Percentiles rank a stretch among this genome's conserved stretches.
Evolutionary conservation across 1,284 basidiomycete species (phyloP).

Genomic region (Wallemia mellicola): DNA sequence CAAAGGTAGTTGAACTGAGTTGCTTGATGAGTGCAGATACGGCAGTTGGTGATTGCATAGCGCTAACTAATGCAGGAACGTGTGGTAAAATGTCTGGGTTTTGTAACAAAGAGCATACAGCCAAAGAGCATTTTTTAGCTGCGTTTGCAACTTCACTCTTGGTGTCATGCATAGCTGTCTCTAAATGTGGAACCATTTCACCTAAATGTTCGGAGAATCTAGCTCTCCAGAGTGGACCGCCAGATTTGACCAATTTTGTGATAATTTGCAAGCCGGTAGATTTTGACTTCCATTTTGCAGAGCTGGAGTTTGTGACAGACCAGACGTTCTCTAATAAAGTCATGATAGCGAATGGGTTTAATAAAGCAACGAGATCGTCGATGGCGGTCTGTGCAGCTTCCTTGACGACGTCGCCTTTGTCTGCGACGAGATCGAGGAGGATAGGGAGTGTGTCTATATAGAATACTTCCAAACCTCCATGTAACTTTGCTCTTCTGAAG

Average conservation of each 20-base stretch:
- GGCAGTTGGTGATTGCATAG: constrained; percentile 59
- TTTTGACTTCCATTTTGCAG: constrained; percentile 85
- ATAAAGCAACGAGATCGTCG: constrained; percentile 53
- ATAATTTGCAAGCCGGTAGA: constrained; percentile 73
- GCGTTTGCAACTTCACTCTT: constrained; percentile 74
- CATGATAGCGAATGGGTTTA: constrained; percentile 53
- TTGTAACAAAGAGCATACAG: constrained; percentile 66
- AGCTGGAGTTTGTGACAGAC: constrained; percentile 6
- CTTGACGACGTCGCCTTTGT: constrained; percentile 80
- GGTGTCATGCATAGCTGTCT: constrained; percentile 84
- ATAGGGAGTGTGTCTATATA: constrained; percentile 46
- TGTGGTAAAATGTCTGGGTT: constrained; percentile 82
- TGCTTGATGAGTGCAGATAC: constrained; percentile 89
- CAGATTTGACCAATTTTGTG: constrained; percentile 29
- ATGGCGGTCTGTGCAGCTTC: constrained; percentile 50
- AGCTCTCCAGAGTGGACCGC: constrained; percentile 29
- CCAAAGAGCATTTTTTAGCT: constrained; percentile 73
- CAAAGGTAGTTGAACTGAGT: constrained; percentile 66
- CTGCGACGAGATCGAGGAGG: constrained; percentile 63
- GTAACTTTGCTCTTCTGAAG: constrained; percentile 28
- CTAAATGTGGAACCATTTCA: constrained; percentile 54
- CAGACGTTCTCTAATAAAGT: constrained; percentile 42
- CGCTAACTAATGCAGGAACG: constrained; percentile 66
- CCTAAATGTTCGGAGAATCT: constrained; percentile 62
- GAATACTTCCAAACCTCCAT: constrained; percentile 45